These are phyloP conservation scores for Plasmopara muralis DNA, from an alignment of 352 stramenopile genomes.

Conservation along the genomic window DNA sequence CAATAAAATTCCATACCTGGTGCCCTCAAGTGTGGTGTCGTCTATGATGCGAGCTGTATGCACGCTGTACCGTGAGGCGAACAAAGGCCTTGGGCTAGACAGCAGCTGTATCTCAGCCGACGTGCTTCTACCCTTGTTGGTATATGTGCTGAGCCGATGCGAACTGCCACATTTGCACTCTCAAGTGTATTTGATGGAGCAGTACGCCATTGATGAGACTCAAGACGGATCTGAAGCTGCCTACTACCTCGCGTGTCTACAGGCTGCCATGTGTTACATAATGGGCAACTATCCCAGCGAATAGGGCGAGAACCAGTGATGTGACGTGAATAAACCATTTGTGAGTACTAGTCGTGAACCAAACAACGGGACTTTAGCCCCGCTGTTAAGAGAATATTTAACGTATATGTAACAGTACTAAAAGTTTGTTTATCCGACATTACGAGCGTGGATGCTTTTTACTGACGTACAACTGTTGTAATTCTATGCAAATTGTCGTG, in stretches of 20 bases:
- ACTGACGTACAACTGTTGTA: constrained; percentile 6
- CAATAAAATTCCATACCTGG: constrained; percentile 60
- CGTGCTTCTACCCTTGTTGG: constrained; percentile 65
- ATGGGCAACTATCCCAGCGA: constrained; percentile 31
- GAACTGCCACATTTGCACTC: constrained; percentile 68
- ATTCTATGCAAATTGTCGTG: constrained; percentile 3
- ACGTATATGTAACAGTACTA: constrained; percentile 34
- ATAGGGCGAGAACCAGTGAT: constrained; percentile 14
- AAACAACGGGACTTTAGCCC: constrained; percentile 8
- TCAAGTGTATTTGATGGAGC: constrained; percentile 75
- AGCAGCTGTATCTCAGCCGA: constrained; percentile 64
- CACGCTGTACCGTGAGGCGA: constrained; percentile 61
- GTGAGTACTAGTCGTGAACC: constrained; percentile 14
- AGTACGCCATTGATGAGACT: constrained; percentile 62
- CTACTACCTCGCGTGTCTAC: constrained; percentile 77
- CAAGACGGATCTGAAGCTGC: constrained; percentile 68
- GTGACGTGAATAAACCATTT: constrained; percentile 7
- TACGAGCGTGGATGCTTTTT: constrained; percentile 1
- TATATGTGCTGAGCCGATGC: constrained; percentile 62
- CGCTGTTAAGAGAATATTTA: constrained; percentile 31
- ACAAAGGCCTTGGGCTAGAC: constrained; percentile 33
- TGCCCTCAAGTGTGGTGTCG: constrained; percentile 57
- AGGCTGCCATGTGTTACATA: constrained; percentile 76
- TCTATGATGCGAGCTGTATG: constrained; percentile 59
- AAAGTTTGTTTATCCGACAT: constrained; percentile 17